These are phyloP conservation scores for Fraxinus ornus DNA, from an alignment of 305 asterid species.

Conservation along the genomic window DNA sequence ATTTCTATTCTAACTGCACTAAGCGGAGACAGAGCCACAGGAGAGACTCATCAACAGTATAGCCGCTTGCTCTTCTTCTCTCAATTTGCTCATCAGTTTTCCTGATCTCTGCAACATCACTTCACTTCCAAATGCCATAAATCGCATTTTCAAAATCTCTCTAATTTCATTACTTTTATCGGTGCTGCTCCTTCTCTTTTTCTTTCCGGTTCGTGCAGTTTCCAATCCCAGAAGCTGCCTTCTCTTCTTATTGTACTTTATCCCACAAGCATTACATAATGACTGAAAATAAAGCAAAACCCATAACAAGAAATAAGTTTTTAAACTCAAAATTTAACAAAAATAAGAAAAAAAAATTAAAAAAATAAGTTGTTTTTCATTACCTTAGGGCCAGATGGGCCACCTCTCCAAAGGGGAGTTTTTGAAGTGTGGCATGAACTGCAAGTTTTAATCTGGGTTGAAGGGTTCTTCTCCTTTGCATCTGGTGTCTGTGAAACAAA, in stretches of 20 bases:
- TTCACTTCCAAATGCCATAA: constrained; percentile 50
- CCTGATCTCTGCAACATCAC: constrained; percentile 50
- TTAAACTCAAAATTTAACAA: background rate
- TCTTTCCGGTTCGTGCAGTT: constrained; percentile 35
- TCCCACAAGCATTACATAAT: constrained; percentile 89
- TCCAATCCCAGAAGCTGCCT: constrained; percentile 65
- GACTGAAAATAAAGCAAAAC: constrained; percentile 40
- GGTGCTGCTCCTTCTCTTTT: constrained; percentile 45
- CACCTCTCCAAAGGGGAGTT: constrained; percentile 96
- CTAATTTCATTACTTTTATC: constrained; percentile 32
- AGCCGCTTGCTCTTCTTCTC: constrained; percentile 88
- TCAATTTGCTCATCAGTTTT: constrained; percentile 50
- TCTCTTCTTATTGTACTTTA: constrained; percentile 78
- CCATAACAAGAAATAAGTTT: background rate
- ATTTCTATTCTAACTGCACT: constrained; percentile 30
- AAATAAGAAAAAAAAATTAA: background rate
- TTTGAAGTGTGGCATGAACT: constrained; percentile 68
- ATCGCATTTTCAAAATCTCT: constrained; percentile 51
- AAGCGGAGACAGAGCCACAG: constrained; percentile 66
- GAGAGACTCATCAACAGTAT: constrained; percentile 75
- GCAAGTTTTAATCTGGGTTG: constrained; percentile 53
- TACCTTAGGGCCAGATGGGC: constrained; percentile 95
- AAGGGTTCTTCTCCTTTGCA: constrained; percentile 28
- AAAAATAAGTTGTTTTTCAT: background rate
- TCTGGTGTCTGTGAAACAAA: constrained; percentile 41